Evolutionary conservation across 257 asterid genomes (phyloP), one percentile per base, ranked within the genome.

Genomic region (Solanum appendiculatum): DNA sequence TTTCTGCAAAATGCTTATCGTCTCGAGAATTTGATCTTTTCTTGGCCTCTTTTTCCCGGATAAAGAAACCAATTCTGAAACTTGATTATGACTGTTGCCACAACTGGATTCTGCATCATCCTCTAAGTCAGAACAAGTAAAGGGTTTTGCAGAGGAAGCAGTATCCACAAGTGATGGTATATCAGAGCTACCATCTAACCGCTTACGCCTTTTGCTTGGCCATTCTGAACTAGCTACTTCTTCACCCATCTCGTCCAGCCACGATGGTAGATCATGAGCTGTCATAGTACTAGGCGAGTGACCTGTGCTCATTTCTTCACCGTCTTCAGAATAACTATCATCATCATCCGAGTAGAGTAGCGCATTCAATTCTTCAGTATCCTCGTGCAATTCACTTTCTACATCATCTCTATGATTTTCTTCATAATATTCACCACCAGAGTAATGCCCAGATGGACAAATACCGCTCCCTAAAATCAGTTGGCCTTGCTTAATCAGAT

Each of bases 261-360:
- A 78, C 85, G 90, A 87, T 1, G 84, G 92, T 14, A 68, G 13
- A 64, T 86, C 89, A 46, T 93, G 92, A 64, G 90, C 93, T 1
- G 95, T 93, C 96, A 94, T 91, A 20, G 95, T 90, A 84, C 98
- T 93, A 48, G 99, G 99, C 1, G 98, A 96, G 88, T 96, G 98
- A 21, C 98, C 98, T 0, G 98, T 95, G 92, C 99, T 97, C 9
- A 92, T 89, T 58, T 87, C 96, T 82, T 96, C 99, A 68, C 93
- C 98, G 12, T 92, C 96, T 85, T 93, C 98, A 0, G 92, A 91
- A 81, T 54, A 87, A 85, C 31, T 21, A 86, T 75, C 81, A 34
- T 89, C 96, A 37, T 88, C 86, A 39, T 95, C 99, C n/a, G 99
- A 97, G 90, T 86, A 95, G 14, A 97, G 95, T 33, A 97, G 91